Percentiles rank a stretch among this genome's conserved stretches.
These are phyloP conservation scores for Boletus fagicola DNA, from an alignment of 768 basidiomycete species.

Conservation along the genomic window DNA sequence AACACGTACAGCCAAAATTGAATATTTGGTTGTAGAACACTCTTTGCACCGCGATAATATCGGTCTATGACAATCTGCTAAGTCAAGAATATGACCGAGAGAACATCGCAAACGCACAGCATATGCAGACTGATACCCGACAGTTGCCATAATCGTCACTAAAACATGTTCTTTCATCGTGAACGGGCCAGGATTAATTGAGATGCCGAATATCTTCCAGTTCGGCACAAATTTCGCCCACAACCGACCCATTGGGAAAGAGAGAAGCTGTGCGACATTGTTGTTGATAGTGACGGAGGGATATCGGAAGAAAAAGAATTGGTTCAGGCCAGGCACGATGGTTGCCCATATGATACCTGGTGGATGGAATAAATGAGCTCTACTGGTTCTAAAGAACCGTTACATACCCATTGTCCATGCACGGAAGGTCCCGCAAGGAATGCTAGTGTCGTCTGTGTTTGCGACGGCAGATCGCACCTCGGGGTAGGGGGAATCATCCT, in stretches of 20 bases:
- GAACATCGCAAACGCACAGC: conserved; percentile 13
- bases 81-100: not conserved
- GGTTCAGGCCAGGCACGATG: conserved; percentile 70
- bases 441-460: conserved; percentile 65
- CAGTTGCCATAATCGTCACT: conserved; percentile 68
- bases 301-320: conserved; percentile 74
- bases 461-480: conserved; percentile 79
- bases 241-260: conserved; percentile 63
- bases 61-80: conserved; percentile 40
- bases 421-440: conserved; percentile 61
- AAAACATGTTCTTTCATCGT: conserved; percentile 72
- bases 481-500: conserved; percentile 82
- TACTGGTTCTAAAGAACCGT: not conserved
- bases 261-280: conserved; percentile 72
- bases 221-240: conserved; percentile 58
- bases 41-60: conserved; percentile 70
- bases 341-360: conserved; percentile 50
- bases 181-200: conserved; percentile 75
- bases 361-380: not conserved
- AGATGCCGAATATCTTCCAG: conserved; percentile 52
- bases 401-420: conserved; percentile 54
- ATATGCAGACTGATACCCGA: conserved; percentile 33
- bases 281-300: conserved; percentile 43
- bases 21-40: conserved; percentile 62
- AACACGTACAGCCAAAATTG: conserved; percentile 45